A percentile compares a stretch with the other conserved stretches of the same genome.
These are phyloP conservation scores for Globisporangium parvum DNA, from an alignment of 352 stramenopile genomes.

Conservation along the genomic window DNA sequence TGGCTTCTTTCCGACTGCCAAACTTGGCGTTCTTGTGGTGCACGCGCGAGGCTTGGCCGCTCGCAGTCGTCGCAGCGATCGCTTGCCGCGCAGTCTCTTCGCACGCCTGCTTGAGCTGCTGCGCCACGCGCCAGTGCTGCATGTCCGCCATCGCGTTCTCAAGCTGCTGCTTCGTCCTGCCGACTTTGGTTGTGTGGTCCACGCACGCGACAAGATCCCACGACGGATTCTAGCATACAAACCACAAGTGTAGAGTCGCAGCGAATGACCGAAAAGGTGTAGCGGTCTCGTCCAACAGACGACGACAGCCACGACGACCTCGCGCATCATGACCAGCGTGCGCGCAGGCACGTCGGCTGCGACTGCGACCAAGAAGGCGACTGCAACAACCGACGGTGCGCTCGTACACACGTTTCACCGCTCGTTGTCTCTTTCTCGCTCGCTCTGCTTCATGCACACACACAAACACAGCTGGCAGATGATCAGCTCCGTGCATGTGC, in stretches of 20 bases:
- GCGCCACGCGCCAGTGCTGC: slow-evolving; percentile 59
- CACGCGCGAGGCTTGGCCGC: slow-evolving; percentile 62
- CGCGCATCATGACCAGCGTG: slow-evolving; percentile 1
- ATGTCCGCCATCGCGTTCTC: slow-evolving; percentile 41
- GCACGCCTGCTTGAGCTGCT: slow-evolving; percentile 72
- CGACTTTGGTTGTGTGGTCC: neutral
- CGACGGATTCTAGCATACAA: neutral
- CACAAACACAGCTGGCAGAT: too few species aligned
- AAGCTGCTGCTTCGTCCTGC: neutral
- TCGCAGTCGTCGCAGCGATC: slow-evolving; percentile 62
- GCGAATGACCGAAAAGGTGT: slow-evolving; percentile 3
- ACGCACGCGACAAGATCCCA: neutral
- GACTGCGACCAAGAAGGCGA: slow-evolving; percentile 1
- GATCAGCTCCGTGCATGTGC: too few species aligned
- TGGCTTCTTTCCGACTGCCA: slow-evolving; percentile 70
- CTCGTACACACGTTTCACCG: slow-evolving; percentile 5
- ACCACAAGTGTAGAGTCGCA: neutral
- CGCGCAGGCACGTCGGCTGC: neutral
- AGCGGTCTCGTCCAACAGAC: neutral
- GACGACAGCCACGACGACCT: neutral
- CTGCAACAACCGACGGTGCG: slow-evolving; percentile 1
- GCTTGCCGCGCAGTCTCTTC: slow-evolving; percentile 79
- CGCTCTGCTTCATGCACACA: neutral
- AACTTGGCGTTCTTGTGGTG: slow-evolving; percentile 87
- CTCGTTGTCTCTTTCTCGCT: too few species aligned